Conservation (phyloP, 352 stramenopile species). For the Peronospora belbahrii region DNA sequence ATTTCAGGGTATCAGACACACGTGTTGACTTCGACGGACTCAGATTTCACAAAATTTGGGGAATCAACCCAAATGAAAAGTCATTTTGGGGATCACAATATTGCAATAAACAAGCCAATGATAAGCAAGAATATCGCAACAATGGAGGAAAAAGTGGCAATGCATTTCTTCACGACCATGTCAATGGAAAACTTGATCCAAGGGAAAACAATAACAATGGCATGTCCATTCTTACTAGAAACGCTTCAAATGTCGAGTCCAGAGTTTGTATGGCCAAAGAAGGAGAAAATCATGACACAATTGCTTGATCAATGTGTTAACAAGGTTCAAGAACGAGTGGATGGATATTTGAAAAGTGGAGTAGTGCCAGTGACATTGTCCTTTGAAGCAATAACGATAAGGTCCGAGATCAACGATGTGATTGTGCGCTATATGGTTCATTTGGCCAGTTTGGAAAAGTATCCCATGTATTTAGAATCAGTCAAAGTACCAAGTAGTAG, state of each 20-base stretch:
- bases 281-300: conserved; percentile 23
- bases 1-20: conserved; percentile 8
- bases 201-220: not conserved
- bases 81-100: not conserved
- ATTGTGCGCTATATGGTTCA: conserved; percentile 22
- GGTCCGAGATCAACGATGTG: conserved; percentile 1
- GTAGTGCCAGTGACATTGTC: conserved; percentile 22
- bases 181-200: conserved; percentile 11
- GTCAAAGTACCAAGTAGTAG: conserved; percentile 8
- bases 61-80: not conserved
- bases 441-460: conserved; percentile 15
- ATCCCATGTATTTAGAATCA: conserved; percentile 25
- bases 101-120: not conserved
- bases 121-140: conserved; percentile 11
- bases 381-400: conserved; percentile 2
- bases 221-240: conserved; percentile 13
- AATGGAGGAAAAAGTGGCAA: conserved; percentile 24
- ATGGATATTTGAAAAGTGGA: conserved; percentile 21
- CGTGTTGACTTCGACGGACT: not conserved
- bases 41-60: too few relatives aligned
- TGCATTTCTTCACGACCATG: conserved; percentile 31
- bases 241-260: conserved; percentile 1
- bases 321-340: conserved; percentile 13
- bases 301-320: conserved; percentile 28
- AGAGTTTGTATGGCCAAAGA: conserved; percentile 2